phyloP scores from a whole-genome alignment of 345 rosid species.

The Hibiscus trionum region DNA sequence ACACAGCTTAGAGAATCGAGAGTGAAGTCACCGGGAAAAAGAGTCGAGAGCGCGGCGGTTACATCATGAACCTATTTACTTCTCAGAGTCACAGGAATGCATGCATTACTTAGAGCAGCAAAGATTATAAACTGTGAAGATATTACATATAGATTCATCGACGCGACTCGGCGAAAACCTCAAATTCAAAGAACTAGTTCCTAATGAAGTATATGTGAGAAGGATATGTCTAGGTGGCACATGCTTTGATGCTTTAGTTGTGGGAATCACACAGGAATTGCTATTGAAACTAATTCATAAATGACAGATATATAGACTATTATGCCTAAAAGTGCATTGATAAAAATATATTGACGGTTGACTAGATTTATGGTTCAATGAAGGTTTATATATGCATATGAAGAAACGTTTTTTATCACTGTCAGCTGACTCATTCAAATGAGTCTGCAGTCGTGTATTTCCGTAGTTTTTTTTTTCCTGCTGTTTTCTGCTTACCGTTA shows the following conservation, averaged over 20 bases:
- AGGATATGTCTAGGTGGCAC: not conserved
- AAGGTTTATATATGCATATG: not conserved
- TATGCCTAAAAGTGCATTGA: not conserved
- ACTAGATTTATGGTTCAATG: not conserved
- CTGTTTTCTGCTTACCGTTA: not conserved
- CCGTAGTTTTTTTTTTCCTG: not conserved
- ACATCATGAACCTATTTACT: not conserved
- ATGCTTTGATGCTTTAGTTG: not conserved
- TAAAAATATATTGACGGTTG: not conserved
- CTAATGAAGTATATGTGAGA: no score
- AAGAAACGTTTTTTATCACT: slow-evolving; percentile 1
- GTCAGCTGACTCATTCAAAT: not conserved
- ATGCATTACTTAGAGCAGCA: not conserved
- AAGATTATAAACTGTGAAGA: not conserved
- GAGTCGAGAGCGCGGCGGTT: not conserved
- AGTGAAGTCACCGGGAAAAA: not conserved
- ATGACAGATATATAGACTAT: not conserved
- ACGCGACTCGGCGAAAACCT: no score
- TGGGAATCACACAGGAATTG: not conserved
- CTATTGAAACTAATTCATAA: not conserved
- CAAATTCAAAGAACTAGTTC: not conserved
- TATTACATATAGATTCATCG: not conserved
- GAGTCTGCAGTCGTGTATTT: not conserved
- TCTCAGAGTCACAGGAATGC: not conserved
- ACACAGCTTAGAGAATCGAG: not conserved